Conservation (phyloP, 345 rosid genomes). For the Citrus mangshanensis region DNA sequence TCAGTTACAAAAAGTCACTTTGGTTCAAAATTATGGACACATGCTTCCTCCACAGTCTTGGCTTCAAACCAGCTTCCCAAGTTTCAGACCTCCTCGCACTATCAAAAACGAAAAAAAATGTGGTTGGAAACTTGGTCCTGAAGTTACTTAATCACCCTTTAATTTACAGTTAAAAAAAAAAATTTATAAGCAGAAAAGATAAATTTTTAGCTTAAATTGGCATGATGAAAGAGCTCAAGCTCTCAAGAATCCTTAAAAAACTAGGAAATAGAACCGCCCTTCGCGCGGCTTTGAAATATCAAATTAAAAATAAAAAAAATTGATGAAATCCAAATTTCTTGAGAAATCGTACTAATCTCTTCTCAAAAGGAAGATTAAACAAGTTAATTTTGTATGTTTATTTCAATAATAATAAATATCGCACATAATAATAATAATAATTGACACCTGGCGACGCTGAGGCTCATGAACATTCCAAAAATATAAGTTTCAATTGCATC, state of each 20-base stretch:
- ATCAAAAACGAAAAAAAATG: background rate
- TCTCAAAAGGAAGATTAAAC: too few species aligned
- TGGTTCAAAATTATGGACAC: constrained; percentile 9
- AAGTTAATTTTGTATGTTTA: too few species aligned
- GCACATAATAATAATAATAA: too few species aligned
- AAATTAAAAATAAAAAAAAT: too few species aligned
- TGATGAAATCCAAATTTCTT: too few species aligned
- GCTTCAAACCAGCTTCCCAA: background rate
- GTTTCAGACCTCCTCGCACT: background rate
- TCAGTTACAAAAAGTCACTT: constrained; percentile 17
- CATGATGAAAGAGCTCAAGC: background rate
- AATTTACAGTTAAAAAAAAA: background rate
- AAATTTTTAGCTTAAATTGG: background rate
- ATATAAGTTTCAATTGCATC: too few species aligned
- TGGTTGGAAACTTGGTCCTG: background rate
- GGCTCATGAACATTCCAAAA: too few species aligned
- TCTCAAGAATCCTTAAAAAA: background rate
- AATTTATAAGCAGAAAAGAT: background rate
- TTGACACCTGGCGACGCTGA: too few species aligned
- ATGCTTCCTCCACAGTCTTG: background rate
- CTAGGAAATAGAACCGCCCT: too few species aligned
- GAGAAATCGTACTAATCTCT: too few species aligned
- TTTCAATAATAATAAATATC: too few species aligned
- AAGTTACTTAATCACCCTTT: background rate
- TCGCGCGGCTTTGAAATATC: too few species aligned